phyloP scores from a whole-genome alignment of 176 grass and related monocot genomes.

The Oryza meridionalis region DNA sequence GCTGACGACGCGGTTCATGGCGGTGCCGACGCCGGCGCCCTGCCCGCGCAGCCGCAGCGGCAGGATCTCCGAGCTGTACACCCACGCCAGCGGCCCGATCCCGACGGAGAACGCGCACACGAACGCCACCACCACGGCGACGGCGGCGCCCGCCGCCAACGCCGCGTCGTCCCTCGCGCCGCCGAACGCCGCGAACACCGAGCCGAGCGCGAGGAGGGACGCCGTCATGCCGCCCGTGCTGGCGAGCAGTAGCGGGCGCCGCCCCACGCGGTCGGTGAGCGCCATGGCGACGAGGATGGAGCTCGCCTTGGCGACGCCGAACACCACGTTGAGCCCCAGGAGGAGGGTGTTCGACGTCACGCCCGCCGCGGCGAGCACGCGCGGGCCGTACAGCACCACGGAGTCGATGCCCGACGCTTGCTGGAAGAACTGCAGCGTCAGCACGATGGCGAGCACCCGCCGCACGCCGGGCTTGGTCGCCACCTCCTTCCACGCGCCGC shows the following conservation, averaged over 20 bases:
- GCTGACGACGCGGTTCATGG: constrained; percentile 62
- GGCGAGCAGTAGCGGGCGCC: constrained; percentile 52
- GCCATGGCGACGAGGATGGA: constrained; percentile 72
- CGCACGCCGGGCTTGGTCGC: constrained; percentile 39
- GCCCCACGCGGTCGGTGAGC: constrained; percentile 53
- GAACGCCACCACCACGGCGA: constrained; percentile 48
- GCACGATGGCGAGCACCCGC: constrained; percentile 54
- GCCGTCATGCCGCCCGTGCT: constrained; percentile 67
- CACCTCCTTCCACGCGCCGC: constrained; percentile 54
- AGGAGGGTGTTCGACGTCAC: constrained; percentile 56
- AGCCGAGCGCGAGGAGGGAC: constrained; percentile 46
- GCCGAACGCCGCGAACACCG: constrained; percentile 44
- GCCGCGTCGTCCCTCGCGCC: constrained; percentile 45
- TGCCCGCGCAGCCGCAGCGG: constrained; percentile 64
- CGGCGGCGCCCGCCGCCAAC: constrained; percentile 3
- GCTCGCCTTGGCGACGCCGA: constrained; percentile 64
- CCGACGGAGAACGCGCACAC: constrained; percentile 68
- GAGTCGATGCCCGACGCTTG: constrained; percentile 71
- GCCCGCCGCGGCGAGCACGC: constrained; percentile 53
- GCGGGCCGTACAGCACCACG: constrained; percentile 70
- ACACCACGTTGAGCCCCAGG: constrained; percentile 57
- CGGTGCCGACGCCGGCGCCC: constrained; percentile 66
- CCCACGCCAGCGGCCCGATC: constrained; percentile 67
- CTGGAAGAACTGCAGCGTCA: constrained; percentile 73
- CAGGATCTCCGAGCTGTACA: constrained; percentile 81